A percentile compares a stretch with the other conserved stretches of the same genome.
These are phyloP conservation scores for Ustanciosporium gigantosporum DNA, from an alignment of 1,284 basidiomycete species.

Conservation along the genomic window DNA sequence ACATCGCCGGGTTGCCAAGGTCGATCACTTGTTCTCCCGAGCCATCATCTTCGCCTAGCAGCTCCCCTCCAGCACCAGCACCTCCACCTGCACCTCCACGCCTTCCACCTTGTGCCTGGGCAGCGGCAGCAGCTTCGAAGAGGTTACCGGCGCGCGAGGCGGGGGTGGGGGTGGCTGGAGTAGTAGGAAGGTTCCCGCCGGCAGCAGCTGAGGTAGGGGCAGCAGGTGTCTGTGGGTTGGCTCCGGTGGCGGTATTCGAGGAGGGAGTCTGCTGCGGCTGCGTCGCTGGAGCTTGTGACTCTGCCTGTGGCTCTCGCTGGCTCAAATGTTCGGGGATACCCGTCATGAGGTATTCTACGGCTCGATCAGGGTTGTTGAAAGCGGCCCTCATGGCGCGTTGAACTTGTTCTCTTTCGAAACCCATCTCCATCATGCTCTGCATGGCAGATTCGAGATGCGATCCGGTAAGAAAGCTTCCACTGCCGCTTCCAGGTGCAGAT, in stretches of 20 bases:
- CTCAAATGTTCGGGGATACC: constrained; percentile 60
- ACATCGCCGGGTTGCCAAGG: constrained; percentile 57
- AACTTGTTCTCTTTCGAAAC: constrained; percentile 83
- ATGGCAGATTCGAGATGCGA: constrained; percentile 54
- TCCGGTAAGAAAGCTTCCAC: constrained; percentile 38
- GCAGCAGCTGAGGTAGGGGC: constrained; percentile 61
- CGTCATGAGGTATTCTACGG: constrained; percentile 94
- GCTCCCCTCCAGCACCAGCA: constrained; percentile 15
- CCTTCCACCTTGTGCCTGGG: constrained; percentile 41
- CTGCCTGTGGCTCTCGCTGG: constrained; percentile 58
- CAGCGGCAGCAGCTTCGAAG: constrained; percentile 62
- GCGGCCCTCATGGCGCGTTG: constrained; percentile 85
- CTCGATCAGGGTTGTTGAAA: constrained; percentile 97
- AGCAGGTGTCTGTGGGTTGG: constrained; percentile 65
- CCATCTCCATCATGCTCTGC: constrained; percentile 75
- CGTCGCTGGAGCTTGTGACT: background rate
- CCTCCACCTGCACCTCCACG: constrained; percentile 27
- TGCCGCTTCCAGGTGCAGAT: too few species aligned
- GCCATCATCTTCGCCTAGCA: constrained; percentile 52
- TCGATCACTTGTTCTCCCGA: constrained; percentile 54
- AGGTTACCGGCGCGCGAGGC: constrained; percentile 58
- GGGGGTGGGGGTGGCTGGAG: constrained; percentile 34
- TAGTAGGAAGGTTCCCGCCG: constrained; percentile 33
- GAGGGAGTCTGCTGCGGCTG: constrained; percentile 59
- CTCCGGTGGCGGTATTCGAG: constrained; percentile 79